Base-by-base conservation (phyloP, 2,329 filamentous ascomycete genomes). In the Endocalyx cinctus region DNA sequence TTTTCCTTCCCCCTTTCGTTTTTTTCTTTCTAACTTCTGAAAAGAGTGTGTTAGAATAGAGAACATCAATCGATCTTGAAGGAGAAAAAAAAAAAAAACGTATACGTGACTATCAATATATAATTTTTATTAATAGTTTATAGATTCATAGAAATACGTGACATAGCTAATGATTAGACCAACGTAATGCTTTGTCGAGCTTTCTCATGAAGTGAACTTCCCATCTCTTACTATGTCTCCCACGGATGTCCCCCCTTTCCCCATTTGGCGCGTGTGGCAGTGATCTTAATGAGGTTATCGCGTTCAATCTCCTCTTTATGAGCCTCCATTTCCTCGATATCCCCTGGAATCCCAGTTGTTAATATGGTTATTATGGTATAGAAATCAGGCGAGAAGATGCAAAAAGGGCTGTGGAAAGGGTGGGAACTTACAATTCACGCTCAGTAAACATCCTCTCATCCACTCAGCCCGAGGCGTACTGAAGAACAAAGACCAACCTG, bases 341-440 rank as follows among this genome's bases (percentile, higher is more conserved):
- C 33, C 28, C 27, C 33, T 35, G 23, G 4, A 7, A 5, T n/a
- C 6, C n/a, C n/a, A 10, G 6, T n/a, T 5, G 5, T 26, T 11
- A 26, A 14, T 10, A 11, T 11, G n/a, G 15, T 26, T 5, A 14
- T n/a, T 11, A 26, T 26, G n/a, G n/a, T 8, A 10, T 10, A 10
- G 22, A 10, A 25, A 25, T n/a, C 22, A 10, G 8, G n/a, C 22
- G 22, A n/a, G 22, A 25, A 10, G 10, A 25, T 25, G n/a, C n/a
- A n/a, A n/a, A n/a, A n/a, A n/a, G n/a, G n/a, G n/a, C n/a, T n/a
- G n/a, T n/a, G n/a, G n/a, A n/a, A n/a, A n/a, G n/a, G n/a, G n/a
- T n/a, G n/a, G 8, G 15, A 26, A 31, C 34, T 23, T 31, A 36
- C 22, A 36, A 10, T 35, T 35, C 10, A 35, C 33, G 16, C 33